Evolutionary conservation across 2,329 filamentous ascomycete species (phyloP).

Genomic region (Dactylellina sp.): DNA sequence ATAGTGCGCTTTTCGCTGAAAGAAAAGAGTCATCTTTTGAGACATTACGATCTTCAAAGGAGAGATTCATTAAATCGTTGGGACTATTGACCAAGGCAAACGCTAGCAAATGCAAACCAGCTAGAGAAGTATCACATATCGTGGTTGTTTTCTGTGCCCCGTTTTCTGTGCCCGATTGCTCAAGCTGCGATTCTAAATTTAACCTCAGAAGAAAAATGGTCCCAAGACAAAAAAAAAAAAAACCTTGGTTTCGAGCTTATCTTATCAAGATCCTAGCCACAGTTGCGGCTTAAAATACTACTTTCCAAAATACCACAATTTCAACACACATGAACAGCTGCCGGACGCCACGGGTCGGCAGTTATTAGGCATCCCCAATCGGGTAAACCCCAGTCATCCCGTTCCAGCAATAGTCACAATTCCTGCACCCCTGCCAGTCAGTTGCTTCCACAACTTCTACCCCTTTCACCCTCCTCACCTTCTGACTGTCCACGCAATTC

Average conservation of each 20-base stretch:
- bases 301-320: constrained; percentile 22
- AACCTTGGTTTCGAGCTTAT: constrained; percentile 14
- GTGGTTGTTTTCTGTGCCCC: no score
- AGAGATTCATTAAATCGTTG: no score
- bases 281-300: constrained; percentile 16
- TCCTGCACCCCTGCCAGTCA: constrained; percentile 36
- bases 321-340: constrained; percentile 23
- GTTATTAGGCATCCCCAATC: constrained; percentile 8
- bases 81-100: no score
- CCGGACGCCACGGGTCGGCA: not conserved
- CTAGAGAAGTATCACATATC: no score
- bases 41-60: not conserved
- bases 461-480: not conserved
- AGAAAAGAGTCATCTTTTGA: constrained; percentile 3
- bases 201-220: no score
- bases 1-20: constrained; percentile 9
- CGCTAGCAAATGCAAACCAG: no score
- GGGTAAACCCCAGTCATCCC: constrained; percentile 16
- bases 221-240: no score
- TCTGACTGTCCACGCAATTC: constrained; percentile 7
- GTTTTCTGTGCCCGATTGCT: no score
- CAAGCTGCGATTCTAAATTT: no score
- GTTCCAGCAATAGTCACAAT: constrained; percentile 27
- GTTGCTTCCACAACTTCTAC: not conserved
- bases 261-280: constrained; percentile 40